Base-by-base conservation (phyloP, 495 filamentous ascomycete species). In the Xylaria curta region DNA sequence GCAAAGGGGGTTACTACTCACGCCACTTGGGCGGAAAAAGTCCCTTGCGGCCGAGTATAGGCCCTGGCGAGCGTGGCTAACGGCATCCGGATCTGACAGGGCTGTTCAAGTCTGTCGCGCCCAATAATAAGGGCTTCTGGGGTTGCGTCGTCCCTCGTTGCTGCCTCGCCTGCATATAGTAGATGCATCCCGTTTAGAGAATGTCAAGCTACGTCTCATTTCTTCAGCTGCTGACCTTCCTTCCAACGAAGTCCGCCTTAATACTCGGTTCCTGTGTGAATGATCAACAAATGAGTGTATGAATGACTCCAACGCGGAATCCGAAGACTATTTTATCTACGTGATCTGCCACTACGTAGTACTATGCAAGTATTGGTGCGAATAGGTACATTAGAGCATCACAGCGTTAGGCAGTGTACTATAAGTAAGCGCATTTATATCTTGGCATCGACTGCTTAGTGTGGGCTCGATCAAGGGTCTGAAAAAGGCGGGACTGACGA, bases 21-120 rank as follows among this genome's bases (percentile, higher is more conserved):
- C 62, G 62, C 62, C 62, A 65, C 62, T 51, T n/a, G 62, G 36
- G 33, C 17, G 19, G 7, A 66, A 33, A 66, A 66, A 66, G 63
- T 66, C 62, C 62, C 26, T 65, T 65, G 62, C 62, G 17, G 26
- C 53, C 53, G 53, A 56, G 53, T 56, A 4, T 17, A 31, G 54
- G 19, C 59, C 36, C 36, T 42, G 10, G 21, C 38, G 26, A 24
- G 42, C 38, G 60, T 42, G 10, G 21, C 38, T 44, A 24, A 62
- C 38, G 60, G 60, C 26, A 24, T 40, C 60, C 7, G 60, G 60
- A 40, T 33, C 40, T 12, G 58, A 61, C 58, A 61, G 36, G 19
- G 60, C 60, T 46, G 40, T 46, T 19, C 60, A 28, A 26, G 12
- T 46, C 8, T 44, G 17, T 15, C 10, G 31, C 49, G 44, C 10